Evolutionary conservation across 2,329 filamentous ascomycete genomes (phyloP), one percentile per base, ranked within the genome.

Genomic region (Trichoderma sp.): DNA sequence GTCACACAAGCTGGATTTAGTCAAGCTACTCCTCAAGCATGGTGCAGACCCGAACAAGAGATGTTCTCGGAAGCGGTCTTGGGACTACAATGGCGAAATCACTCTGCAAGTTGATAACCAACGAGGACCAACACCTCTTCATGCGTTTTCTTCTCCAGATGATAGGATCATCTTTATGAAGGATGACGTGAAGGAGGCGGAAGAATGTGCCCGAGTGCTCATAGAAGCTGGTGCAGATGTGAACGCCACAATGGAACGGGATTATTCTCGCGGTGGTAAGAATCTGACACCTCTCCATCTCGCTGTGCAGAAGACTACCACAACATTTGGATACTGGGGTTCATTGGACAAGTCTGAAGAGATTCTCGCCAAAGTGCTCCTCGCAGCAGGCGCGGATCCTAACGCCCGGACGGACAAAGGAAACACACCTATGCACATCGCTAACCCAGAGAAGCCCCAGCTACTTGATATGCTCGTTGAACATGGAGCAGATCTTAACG

Each of bases 191-290:
- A 24, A 53, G 5, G 21, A 24, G 21, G 47, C 47, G 47, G 47
- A 53, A 53, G 47, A 53, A 24, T 53, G 47, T 21, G 47, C 24
- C 21, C 47, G 47, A 53, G 47, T 21, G 47, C 60, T 63, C 24
- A 26, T 43, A 43, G 34, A 36, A 26, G 60, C 60, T 4, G 60
- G 60, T n/a, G 60, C 60, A 43, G 24, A 63, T 12, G 34, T 63
- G 32, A 63, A 63, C 9, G 60, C 60, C 24, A 63, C 14, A 53
- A 24, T 14, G 5, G 47, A 53, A 6, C 0, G n/a, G 0, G 9
- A 24, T 4, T 53, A 24, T 24, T 3, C 47, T 53, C 11, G 11
- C 0, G 0, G 5, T 53, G 2, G 1, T 12, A 1, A 6, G n/a
- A 14, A 53, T 24, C 1, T 53, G 47, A 53, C 47, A 21, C 21